Evolutionary conservation across 2,329 filamentous ascomycete genomes (phyloP), one percentile per base, ranked within the genome.

Genomic region (Aspergillus sp.): DNA sequence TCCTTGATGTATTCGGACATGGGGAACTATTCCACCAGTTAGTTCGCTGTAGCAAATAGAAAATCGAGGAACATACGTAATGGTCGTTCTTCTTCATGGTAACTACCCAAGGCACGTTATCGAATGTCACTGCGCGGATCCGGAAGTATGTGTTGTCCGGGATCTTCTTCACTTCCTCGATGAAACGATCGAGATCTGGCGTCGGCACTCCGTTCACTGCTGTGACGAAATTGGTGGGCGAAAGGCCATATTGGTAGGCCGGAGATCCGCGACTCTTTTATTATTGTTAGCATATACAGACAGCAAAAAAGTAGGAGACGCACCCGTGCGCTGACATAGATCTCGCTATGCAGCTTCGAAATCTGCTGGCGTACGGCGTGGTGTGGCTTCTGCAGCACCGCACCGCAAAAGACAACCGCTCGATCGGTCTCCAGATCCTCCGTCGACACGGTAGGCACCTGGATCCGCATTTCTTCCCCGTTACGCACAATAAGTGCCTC

Each of bases 31-130:
- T 4, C 39, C 14, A 43, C 52, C 35, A 25, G 59, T 65, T 52
- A 66, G 58, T n/a, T 31, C 9, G 40, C 27, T 31, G 1, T 25
- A 9, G 2, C 8, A 23, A 37, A 17, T 0, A 40, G 4, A 7
- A 6, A 27, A 35, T 23, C 17, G 21, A 39, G 40, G 4, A 15
- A 71, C 78, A 70, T 68, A 82, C 80, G 74, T 99, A 99, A 76
- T 99, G 95, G 72, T 99, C 93, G 67, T 97, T 97, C 84, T 98
- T 98, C 87, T 99, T 99, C 90, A 99, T 96, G 8, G 95, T 99
- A 40, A 96, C 91, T n/a, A 99, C 92, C 92, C 95, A 99, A 3
- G 93, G 93, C 9, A 99, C 92, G 69, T 96, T 96, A 74, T 99
- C 95, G 70, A 99, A 99, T 0, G 95, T 98, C 74, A 98, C 91